A percentile compares a stretch with the other conserved stretches of the same genome.
These are phyloP conservation scores for Aegilops bicornis DNA, from an alignment of 176 grass and related monocot species.

Conservation along the genomic window DNA sequence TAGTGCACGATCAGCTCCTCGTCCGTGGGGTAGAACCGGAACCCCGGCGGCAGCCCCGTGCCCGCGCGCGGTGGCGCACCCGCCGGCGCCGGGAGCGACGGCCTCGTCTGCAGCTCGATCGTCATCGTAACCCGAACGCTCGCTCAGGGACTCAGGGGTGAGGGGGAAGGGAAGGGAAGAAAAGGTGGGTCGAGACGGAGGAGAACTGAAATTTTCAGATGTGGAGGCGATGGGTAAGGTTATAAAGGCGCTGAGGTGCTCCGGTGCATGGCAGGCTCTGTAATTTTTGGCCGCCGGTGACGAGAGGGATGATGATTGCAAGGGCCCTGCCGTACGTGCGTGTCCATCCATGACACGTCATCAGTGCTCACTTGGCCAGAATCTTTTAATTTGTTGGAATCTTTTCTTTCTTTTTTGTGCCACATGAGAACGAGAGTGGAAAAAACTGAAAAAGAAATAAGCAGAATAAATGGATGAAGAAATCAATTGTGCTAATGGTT, in stretches of 20 bases:
- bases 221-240: neutral
- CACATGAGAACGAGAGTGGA: neutral
- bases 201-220: neutral
- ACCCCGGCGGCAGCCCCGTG: conserved; percentile 39
- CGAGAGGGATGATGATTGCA: neutral
- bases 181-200: neutral
- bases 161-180: neutral
- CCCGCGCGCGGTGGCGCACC: neutral
- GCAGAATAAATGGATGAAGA: too few species aligned
- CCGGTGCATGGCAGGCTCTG: neutral
- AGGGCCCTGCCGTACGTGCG: neutral
- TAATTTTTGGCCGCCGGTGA: conserved; percentile 18
- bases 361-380: neutral
- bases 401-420: neutral
- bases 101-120: conserved; percentile 13
- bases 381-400: neutral
- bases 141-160: neutral
- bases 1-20: conserved; percentile 60
- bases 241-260: neutral
- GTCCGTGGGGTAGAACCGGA: conserved; percentile 56
- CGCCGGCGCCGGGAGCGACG: neutral
- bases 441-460: neutral
- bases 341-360: neutral
- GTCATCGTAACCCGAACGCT: neutral
- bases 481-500: neutral